A percentile compares a stretch with the other conserved stretches of the same genome.
Conservation (phyloP, 2,329 filamentous ascomycete genomes). For the Podosphaera leucotricha region DNA sequence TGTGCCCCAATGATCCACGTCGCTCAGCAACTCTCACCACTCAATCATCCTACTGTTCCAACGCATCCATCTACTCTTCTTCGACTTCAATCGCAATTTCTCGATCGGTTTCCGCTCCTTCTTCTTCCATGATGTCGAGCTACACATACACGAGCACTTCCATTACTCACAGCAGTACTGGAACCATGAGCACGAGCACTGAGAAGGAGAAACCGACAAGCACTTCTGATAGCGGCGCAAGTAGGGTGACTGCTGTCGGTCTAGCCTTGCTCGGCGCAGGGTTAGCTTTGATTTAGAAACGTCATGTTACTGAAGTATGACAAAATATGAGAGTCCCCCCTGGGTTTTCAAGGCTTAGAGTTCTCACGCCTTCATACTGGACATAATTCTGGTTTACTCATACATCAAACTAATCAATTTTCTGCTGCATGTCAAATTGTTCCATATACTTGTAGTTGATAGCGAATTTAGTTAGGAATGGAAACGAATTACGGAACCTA, state of each 20-base stretch:
- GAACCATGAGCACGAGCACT: conserved; percentile 1
- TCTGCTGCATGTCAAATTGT: neutral
- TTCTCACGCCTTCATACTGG: no score
- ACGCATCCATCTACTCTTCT: conserved; percentile 8
- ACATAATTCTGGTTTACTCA: no score
- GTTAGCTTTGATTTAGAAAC: neutral
- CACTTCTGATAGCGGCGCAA: conserved; percentile 6
- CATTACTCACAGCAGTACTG: neutral
- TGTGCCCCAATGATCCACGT: conserved; percentile 29
- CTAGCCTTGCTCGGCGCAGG: neutral
- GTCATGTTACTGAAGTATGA: neutral
- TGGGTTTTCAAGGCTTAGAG: no score
- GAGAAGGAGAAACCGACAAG: conserved; percentile 2
- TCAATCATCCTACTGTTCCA: conserved; percentile 10
- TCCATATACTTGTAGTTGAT: neutral
- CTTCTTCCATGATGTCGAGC: neutral
- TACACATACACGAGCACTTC: neutral
- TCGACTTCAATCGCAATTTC: conserved; percentile 7
- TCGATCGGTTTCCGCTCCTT: conserved; percentile 3
- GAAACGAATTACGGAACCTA: neutral
- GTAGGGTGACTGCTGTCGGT: conserved; percentile 3
- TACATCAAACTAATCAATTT: neutral
- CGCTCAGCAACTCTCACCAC: conserved; percentile 3
- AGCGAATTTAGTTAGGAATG: neutral
- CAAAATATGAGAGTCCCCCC: no score